Conservation (phyloP, 257 asterid genomes). For the Solanum ahanhuiri region DNA sequence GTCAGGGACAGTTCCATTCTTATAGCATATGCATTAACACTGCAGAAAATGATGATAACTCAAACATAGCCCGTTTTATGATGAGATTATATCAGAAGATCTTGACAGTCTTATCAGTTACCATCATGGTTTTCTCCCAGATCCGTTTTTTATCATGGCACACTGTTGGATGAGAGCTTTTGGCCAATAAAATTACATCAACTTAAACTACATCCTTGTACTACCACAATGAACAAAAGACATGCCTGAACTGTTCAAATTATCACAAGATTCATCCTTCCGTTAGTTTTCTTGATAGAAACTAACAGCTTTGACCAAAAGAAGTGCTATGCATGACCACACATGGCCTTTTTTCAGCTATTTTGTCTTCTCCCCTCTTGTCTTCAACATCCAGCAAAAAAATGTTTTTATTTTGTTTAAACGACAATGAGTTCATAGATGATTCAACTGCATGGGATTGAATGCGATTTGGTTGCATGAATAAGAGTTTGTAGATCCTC, state of each 20-base stretch:
- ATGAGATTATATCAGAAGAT: background rate
- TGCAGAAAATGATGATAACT: background rate
- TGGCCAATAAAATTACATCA: background rate
- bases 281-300: background rate
- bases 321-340: background rate
- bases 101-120: background rate
- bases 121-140: background rate
- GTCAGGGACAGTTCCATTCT: background rate
- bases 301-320: background rate
- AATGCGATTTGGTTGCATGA: background rate
- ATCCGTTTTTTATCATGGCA: background rate
- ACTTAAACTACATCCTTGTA: background rate
- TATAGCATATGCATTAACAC: background rate
- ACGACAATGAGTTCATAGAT: background rate
- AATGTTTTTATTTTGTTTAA: background rate
- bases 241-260: background rate
- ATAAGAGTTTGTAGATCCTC: background rate
- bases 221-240: background rate
- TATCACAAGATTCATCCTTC: background rate
- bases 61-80: background rate
- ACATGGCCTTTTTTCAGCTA: background rate
- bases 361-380: background rate
- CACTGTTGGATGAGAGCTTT: background rate
- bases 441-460: background rate
- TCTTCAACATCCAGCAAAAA: background rate